Evolutionary conservation across 192 early-diverging fungal genomes (phyloP), one percentile per base, ranked within the genome.

Genomic region (Phlyctochytrium planicorne): DNA sequence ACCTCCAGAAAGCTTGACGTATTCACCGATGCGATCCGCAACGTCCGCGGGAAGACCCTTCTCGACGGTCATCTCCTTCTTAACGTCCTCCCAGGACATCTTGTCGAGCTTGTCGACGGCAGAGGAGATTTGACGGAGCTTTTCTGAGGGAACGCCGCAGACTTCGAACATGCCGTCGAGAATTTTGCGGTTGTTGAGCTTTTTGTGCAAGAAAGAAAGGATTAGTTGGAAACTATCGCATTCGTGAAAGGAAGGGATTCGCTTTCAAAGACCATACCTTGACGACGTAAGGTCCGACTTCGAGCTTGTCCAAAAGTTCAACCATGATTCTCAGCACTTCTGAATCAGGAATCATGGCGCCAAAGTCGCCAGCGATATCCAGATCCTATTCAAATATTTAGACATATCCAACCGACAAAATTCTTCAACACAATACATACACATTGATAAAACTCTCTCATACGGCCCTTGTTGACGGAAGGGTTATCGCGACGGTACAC

Each of bases 41-140:
- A 88, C 86, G 27, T 70, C 78, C 33, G 75, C 84, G 25, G 78
- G 83, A 36, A 99, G 82, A 0, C 93, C 94, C 84, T 97, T 98
- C 50, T 98, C 93, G 56, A 88, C 86, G 2, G 84, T 85, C 96
- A 99, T 97, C 75, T 99, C 97, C 59, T 89, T 88, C 62, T 85
- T 87, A 2, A 99, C 96, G 4, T 98, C 96, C 16, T 78, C 85
- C 97, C 97, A 99, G 33, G 96, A 84, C 76, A 89, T 76, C 80
- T 98, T 98, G 80, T 99, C 97, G 14, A 99, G 84, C 81, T 99
- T 99, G 76, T 99, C 97, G 3, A 99, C 94, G 0, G 97, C 95
- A 47, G 95, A 97, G 23, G 94, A 97, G 27, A 99, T 97, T 1
- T 92, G 72, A 1, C 97, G 85, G 67, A 97, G 87, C 68, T 94